Base-by-base conservation (phyloP, 164 flowering plant genomes). In the Piper longum region DNA sequence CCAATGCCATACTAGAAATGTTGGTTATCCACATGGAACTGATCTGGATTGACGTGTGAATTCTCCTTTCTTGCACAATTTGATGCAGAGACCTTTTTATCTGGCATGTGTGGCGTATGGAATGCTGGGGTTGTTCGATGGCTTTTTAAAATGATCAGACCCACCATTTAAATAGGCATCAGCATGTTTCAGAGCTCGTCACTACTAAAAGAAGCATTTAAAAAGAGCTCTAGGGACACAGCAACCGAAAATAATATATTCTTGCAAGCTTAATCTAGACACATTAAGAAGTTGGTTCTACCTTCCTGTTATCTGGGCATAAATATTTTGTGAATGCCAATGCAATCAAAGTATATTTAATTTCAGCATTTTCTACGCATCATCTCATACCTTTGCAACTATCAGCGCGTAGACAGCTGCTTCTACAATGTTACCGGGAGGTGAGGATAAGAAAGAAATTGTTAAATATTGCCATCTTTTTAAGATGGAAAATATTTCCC, bases 61-160 rank as follows among this genome's bases (percentile, higher is more conserved):
- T 12, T 48, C 12, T 48, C 11, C 14, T 48, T 48, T 48, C 52
- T 48, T 2, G 52, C 52, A 48, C 52, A 48, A 56, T 82, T 86
- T 5, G 83, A 26, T 26, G 52, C 14, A 48, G 52, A 0, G n/a
- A 0, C 52, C 2, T 48, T 48, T 48, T 48, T 8, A 48, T 48
- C 52, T 48, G 52, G 52, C 14, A 12, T 9, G 0, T 48, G 52
- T 5, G 52, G 7, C 36, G 36, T 26, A 26, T 26, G 36, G 36
- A 26, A 2, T 26, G 36, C 36, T 26, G 36, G 36, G 52, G 52
- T 14, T 48, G 52, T 14, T 48, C 12, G 14, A 8, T 12, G 52
- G 52, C 9, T 48, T 48, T 48, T 3, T 4, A 48, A 9, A 48
- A 48, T 48, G 52, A 48, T 48, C 14, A 9, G 52, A 14, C 9